These are phyloP conservation scores for Cladosporium oxysporum DNA, from an alignment of 2,329 filamentous ascomycete species.

Conservation along the genomic window DNA sequence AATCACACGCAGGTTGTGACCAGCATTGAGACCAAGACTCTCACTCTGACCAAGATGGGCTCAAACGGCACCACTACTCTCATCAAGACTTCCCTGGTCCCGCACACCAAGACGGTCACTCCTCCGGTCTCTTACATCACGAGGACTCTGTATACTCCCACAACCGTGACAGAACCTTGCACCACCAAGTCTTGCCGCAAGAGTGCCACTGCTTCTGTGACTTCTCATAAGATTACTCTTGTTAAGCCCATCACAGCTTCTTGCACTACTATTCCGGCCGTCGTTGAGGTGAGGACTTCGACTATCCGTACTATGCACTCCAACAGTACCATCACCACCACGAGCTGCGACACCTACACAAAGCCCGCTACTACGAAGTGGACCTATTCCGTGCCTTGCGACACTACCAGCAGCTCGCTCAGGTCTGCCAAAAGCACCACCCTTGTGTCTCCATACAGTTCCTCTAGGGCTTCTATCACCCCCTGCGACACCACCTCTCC, in stretches of 20 bases:
- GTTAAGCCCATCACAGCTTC: constrained; percentile 14
- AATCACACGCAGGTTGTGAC: background rate
- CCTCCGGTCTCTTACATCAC: constrained; percentile 16
- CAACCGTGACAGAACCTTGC: constrained; percentile 8
- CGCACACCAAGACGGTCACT: constrained; percentile 10
- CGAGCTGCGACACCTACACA: constrained; percentile 20
- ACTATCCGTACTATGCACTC: background rate
- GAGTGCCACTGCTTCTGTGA: background rate
- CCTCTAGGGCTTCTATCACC: background rate
- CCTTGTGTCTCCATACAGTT: background rate
- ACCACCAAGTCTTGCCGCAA: constrained; percentile 15
- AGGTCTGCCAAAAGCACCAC: constrained; percentile 7
- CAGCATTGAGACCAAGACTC: background rate
- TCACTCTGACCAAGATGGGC: background rate
- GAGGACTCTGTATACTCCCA: background rate
- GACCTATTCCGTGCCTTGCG: constrained; percentile 1
- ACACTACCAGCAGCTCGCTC: background rate
- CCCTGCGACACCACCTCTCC: background rate
- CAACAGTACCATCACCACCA: constrained; percentile 8
- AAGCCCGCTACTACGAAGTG: constrained; percentile 12
- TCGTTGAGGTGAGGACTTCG: constrained; percentile 11
- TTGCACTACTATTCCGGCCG: constrained; percentile 13
- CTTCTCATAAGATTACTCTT: constrained; percentile 4
- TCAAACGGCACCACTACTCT: background rate
- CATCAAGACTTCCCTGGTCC: background rate